phyloP scores from a whole-genome alignment of 108 stramenopile species.

The Aurantiochytrium sp. region DNA sequence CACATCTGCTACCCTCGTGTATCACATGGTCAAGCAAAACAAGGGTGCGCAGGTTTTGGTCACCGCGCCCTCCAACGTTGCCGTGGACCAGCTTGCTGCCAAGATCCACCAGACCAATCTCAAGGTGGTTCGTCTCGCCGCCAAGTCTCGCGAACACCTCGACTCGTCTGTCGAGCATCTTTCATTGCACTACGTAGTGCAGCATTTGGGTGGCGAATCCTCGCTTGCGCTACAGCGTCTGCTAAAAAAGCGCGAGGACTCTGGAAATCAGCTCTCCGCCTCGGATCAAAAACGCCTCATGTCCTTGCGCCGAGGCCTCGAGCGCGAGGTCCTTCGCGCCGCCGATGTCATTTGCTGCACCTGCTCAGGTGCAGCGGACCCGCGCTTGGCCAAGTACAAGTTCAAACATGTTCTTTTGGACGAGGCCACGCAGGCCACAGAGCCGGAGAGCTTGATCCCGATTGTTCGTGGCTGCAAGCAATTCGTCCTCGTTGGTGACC shows the following conservation, averaged over 20 bases:
- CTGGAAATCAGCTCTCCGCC: constrained; percentile 69
- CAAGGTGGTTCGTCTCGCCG: constrained; percentile 82
- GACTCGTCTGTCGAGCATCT: constrained; percentile 74
- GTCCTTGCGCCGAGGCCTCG: neutral
- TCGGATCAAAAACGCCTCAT: constrained; percentile 83
- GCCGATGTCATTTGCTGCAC: constrained; percentile 98
- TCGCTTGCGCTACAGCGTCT: constrained; percentile 62
- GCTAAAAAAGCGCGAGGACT: constrained; percentile 65
- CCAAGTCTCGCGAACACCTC: constrained; percentile 84
- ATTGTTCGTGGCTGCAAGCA: constrained; percentile 92
- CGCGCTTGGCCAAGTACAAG: constrained; percentile 82
- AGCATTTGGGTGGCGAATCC: constrained; percentile 44
- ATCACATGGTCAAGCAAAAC: constrained; percentile 85
- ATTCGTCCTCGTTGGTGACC: constrained; percentile 96
- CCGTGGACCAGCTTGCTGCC: constrained; percentile 94
- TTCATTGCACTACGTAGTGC: constrained; percentile 74
- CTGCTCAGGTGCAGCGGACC: constrained; percentile 94
- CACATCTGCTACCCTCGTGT: constrained; percentile 87
- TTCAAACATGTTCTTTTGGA: constrained; percentile 96
- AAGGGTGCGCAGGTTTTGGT: constrained; percentile 79
- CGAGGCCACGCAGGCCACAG: constrained; percentile 97
- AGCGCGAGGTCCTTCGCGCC: constrained; percentile 71
- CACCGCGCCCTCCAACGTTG: constrained; percentile 92
- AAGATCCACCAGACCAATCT: constrained; percentile 91
- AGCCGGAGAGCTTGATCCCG: constrained; percentile 92